These are phyloP conservation scores for Backusella tuberculispora DNA, from an alignment of 192 early-diverging fungal genomes.

Conservation along the genomic window DNA sequence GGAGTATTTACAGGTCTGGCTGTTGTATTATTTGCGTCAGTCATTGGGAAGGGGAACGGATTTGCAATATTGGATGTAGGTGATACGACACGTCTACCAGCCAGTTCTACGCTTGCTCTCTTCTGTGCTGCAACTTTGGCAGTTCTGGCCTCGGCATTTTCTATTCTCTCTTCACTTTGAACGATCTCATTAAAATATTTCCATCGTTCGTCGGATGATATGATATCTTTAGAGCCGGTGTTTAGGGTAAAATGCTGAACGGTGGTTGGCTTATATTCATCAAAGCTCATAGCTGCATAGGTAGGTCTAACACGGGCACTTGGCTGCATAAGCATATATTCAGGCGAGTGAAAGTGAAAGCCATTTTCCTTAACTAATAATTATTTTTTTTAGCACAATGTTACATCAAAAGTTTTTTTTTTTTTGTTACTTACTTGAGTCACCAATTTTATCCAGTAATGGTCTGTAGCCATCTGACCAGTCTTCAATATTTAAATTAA, in stretches of 20 bases:
- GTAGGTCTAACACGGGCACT: neutral
- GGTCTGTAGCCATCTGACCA: neutral
- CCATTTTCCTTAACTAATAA: conserved; percentile 22
- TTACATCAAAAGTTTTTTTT: neutral
- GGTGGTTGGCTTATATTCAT: neutral
- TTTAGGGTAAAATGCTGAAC: conserved; percentile 16
- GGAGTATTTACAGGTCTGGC: conserved; percentile 3
- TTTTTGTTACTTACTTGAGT: conserved; percentile 17
- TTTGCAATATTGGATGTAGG: neutral
- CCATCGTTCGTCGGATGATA: conserved; percentile 10
- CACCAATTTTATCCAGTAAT: conserved; percentile 4
- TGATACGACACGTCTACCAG: conserved; percentile 1
- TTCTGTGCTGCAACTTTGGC: conserved; percentile 8
- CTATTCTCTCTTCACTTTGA: conserved; percentile 17
- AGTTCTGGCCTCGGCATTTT: neutral
- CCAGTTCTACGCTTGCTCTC: neutral
- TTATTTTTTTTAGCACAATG: neutral
- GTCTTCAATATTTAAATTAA: conserved; percentile 9
- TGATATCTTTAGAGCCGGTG: neutral
- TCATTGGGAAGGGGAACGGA: conserved; percentile 4
- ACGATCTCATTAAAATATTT: conserved; percentile 16
- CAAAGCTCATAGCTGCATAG: neutral
- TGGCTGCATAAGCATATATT: conserved; percentile 21
- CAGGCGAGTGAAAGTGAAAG: conserved; percentile 29
- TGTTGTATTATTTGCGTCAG: neutral